Evolutionary conservation across 1,284 basidiomycete species (phyloP).

Genomic region (Cutaneotrichosporon cavernicola): DNA sequence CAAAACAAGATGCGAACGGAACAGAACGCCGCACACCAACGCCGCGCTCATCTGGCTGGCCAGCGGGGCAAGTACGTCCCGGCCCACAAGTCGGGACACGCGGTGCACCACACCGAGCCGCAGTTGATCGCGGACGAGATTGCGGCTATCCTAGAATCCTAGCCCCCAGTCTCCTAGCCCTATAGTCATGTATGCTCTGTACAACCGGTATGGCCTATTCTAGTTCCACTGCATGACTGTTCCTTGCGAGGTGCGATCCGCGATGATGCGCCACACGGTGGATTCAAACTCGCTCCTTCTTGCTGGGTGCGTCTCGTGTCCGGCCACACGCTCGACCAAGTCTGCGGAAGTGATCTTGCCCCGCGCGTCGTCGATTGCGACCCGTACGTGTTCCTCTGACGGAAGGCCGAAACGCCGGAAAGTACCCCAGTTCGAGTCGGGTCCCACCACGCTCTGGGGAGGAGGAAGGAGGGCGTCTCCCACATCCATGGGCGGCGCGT

Average conservation of each 20-base stretch:
- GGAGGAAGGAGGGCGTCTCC: not conserved
- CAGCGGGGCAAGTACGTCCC: slow-evolving; percentile 13
- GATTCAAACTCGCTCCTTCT: slow-evolving; percentile 32
- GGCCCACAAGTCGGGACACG: slow-evolving; percentile 8
- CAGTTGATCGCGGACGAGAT: slow-evolving; percentile 8
- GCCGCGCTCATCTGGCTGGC: not conserved
- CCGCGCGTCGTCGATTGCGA: slow-evolving; percentile 39
- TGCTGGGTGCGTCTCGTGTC: slow-evolving; percentile 29
- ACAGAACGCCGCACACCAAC: slow-evolving; percentile 7
- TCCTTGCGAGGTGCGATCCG: not conserved
- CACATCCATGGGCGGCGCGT: slow-evolving; percentile 47
- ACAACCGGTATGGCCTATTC: not conserved
- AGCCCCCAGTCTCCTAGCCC: too few relatives aligned
- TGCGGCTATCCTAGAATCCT: slow-evolving; percentile 60
- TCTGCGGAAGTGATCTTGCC: slow-evolving; percentile 45
- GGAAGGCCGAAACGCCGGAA: slow-evolving; percentile 52
- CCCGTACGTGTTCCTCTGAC: slow-evolving; percentile 38
- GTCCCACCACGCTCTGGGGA: slow-evolving; percentile 1
- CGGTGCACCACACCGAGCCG: slow-evolving; percentile 10
- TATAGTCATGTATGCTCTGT: not conserved
- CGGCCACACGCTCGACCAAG: slow-evolving; percentile 39
- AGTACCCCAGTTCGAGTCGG: slow-evolving; percentile 46
- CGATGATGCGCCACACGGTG: not conserved
- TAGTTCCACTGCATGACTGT: not conserved
- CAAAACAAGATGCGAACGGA: slow-evolving; percentile 4